A percentile compares a stretch with the other conserved stretches of the same genome.
phyloP scores from a whole-genome alignment of 2,329 filamentous ascomycete genomes.

The Fusarium proliferatum region DNA sequence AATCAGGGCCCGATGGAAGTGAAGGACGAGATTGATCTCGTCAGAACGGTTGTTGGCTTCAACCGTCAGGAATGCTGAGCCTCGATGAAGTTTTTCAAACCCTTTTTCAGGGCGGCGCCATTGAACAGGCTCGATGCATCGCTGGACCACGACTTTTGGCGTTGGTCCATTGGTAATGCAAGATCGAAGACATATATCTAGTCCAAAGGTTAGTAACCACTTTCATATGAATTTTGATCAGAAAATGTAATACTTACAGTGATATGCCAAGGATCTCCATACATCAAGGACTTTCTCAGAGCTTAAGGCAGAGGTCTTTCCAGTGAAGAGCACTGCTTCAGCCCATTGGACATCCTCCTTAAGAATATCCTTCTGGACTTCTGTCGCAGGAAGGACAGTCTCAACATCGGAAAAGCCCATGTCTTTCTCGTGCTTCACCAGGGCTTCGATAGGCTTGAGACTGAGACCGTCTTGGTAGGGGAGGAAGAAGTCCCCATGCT shows the following conservation, averaged over 20 bases:
- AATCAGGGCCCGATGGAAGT: constrained; percentile 1
- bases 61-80: not conserved
- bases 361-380: constrained; percentile 12
- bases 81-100: not conserved
- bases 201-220: rapidly evolving
- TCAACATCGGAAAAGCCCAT: not conserved
- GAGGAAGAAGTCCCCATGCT: constrained; percentile 17
- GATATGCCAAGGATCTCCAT: constrained; percentile 10
- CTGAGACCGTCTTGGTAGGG: not conserved
- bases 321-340: constrained; percentile 7
- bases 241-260: not conserved
- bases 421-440: not conserved
- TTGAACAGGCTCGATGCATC: not conserved
- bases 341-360: constrained; percentile 16
- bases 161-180: not conserved
- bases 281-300: not conserved
- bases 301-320: not conserved
- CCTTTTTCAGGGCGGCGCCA: not conserved
- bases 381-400: not conserved
- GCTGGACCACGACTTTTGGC: not conserved
- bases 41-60: not conserved
- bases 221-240: rapidly evolving
- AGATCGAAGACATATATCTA: constrained; percentile 14
- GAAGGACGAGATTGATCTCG: constrained; percentile 1
- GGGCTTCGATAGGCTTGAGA: not conserved